Evolutionary conservation across 768 basidiomycete species (phyloP).

Genomic region (Roridomyces roridus): DNA sequence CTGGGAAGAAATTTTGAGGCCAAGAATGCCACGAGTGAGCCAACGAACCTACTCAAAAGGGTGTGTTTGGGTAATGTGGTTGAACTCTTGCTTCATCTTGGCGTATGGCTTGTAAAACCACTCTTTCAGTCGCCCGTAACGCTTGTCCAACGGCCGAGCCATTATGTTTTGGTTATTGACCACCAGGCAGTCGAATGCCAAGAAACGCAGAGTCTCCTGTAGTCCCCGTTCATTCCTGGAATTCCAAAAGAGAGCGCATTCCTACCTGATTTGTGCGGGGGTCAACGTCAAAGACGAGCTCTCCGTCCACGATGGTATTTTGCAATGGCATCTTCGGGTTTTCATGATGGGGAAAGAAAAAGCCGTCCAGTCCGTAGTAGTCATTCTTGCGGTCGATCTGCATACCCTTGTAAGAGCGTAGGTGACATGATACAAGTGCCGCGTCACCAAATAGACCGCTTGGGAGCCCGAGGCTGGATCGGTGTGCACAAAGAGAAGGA

Average conservation of each 20-base stretch:
- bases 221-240: slow-evolving; percentile 34
- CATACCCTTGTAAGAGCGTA: slow-evolving; percentile 4
- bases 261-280: slow-evolving; percentile 72
- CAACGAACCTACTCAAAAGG: slow-evolving; percentile 80
- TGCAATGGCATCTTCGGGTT: slow-evolving; percentile 68
- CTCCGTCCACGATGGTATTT: slow-evolving; percentile 90
- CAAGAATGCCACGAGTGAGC: slow-evolving; percentile 10
- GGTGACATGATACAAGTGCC: neutral
- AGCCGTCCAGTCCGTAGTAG: slow-evolving; percentile 75
- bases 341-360: slow-evolving; percentile 92
- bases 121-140: slow-evolving; percentile 86
- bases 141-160: slow-evolving; percentile 78
- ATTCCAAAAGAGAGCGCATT: slow-evolving; percentile 4
- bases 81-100: slow-evolving; percentile 71
- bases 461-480: slow-evolving; percentile 59
- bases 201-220: slow-evolving; percentile 76
- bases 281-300: slow-evolving; percentile 91
- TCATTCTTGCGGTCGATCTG: slow-evolving; percentile 96
- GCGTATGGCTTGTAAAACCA: slow-evolving; percentile 87
- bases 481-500: slow-evolving; percentile 81
- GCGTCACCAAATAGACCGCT: slow-evolving; percentile 76
- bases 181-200: slow-evolving; percentile 94
- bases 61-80: slow-evolving; percentile 62
- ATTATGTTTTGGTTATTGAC: slow-evolving; percentile 88
- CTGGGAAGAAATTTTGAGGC: slow-evolving; percentile 48